phyloP scores from a whole-genome alignment of 2,329 filamentous ascomycete species.

The Monilinia fructicola region DNA sequence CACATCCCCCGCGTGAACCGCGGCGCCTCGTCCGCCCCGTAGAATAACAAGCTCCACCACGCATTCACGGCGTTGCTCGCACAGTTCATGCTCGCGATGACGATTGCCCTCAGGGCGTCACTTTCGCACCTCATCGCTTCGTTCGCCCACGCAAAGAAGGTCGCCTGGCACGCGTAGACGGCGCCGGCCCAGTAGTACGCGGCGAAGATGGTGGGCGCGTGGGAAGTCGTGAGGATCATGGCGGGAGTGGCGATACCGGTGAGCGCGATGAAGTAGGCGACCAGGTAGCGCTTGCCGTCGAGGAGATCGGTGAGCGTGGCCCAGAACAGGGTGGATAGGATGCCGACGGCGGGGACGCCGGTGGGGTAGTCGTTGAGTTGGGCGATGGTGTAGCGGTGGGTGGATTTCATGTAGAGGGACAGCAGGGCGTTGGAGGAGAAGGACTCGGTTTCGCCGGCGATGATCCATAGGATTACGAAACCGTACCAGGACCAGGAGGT shows the following conservation, averaged over 20 bases:
- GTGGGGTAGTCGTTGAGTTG: constrained; percentile 56
- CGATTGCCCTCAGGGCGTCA: constrained; percentile 62
- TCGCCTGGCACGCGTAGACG: constrained; percentile 71
- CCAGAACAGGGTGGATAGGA: constrained; percentile 61
- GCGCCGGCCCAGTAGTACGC: constrained; percentile 70
- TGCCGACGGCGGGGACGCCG: constrained; percentile 53
- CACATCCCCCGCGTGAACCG: constrained; percentile 61
- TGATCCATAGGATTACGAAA: constrained; percentile 66
- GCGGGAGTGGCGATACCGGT: constrained; percentile 62
- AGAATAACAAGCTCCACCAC: constrained; percentile 73
- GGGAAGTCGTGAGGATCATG: constrained; percentile 54
- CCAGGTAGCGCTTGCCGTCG: constrained; percentile 62
- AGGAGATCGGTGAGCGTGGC: constrained; percentile 66
- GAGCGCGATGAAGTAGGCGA: constrained; percentile 65
- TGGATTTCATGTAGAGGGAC: constrained; percentile 50
- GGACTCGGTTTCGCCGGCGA: constrained; percentile 70
- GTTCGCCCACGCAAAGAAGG: constrained; percentile 75
- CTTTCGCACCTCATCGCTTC: constrained; percentile 62
- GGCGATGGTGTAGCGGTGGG: constrained; percentile 47
- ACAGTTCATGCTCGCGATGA: constrained; percentile 71
- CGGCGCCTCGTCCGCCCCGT: constrained; percentile 64
- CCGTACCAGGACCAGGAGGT: constrained; percentile 65
- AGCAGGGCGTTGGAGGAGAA: constrained; percentile 65
- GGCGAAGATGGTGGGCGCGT: constrained; percentile 54
- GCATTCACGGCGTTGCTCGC: constrained; percentile 68